Base-by-base conservation (phyloP, 2,329 filamentous ascomycete genomes). In the Diplocarpon rosae region DNA sequence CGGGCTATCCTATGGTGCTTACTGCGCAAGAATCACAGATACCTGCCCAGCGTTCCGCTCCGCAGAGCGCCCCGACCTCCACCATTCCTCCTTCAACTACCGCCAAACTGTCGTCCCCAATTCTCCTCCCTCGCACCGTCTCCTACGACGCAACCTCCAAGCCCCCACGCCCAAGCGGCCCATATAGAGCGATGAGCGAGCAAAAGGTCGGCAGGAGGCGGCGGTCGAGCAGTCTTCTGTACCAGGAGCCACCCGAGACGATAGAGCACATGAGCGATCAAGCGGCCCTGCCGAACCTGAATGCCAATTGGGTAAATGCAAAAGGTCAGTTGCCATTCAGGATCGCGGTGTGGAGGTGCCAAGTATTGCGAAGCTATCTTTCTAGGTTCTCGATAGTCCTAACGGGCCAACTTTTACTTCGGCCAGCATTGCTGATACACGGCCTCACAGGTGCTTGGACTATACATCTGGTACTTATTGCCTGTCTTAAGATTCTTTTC, bases 261-360 rank as follows among this genome's bases (percentile, higher is more conserved):
- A 80, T 95, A 62, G 92, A 98, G 72, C 92, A 95, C 69, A 86
- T 94, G 67, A 95, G 85, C 63, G 92, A 98, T 66, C 92, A 96
- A 72, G 85, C 88, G 46, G 85, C 86, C 31, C 73, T 95, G 57
- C 92, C 92, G 42, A 98, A 98, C 62, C 69, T 95, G 62, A 98
- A 98, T 67, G 88, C 92, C 56, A 86, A 95, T 69, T 98, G 92
- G 92, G 93, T 95, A 56, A 96, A 96, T 67, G 86, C 89, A 60
- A 98, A 98, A 79, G 92, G 92, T 96, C 70, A 68, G 76, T 64
- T 42, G 29, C 36, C 35, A 16, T 20, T 27, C 28, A 27, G 24
- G 17, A 36, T 36, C 16, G 24, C 28, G 39, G 20, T 43, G 14
- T 24, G 15, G 30, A 16, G 24, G 27, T 47, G 31, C 24, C 37